Conservation (phyloP, 495 filamentous ascomycete species). For the Hypoxylon cercidicola region DNA sequence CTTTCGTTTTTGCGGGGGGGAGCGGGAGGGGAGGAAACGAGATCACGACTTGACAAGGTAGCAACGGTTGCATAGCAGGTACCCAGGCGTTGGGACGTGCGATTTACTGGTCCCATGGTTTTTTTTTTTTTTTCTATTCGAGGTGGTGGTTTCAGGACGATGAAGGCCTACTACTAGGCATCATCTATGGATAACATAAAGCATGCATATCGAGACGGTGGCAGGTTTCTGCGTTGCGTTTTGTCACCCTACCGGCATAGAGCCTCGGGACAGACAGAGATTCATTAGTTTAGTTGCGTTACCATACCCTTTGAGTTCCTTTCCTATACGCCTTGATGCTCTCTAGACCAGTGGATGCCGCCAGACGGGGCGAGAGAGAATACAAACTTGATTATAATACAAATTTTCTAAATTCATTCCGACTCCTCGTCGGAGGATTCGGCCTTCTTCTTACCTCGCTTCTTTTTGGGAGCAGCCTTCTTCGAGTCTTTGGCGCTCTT, state of each 20-base stretch:
- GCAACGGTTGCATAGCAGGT: too few species aligned
- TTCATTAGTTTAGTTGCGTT: not conserved
- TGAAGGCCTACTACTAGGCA: not conserved
- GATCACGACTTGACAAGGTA: not conserved
- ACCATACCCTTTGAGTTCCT: not conserved
- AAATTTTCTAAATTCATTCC: conserved; percentile 35
- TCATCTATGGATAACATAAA: not conserved
- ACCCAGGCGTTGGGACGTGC: too few species aligned
- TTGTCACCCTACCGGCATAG: not conserved
- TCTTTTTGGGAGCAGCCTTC: conserved; percentile 52
- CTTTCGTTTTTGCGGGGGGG: too few species aligned
- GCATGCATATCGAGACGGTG: not conserved
- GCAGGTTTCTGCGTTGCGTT: not conserved
- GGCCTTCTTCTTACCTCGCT: conserved; percentile 47
- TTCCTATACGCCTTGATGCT: not conserved
- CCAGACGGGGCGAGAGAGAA: not conserved
- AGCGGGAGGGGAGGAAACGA: not conserved
- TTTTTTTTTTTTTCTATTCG: conserved; percentile 1
- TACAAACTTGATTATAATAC: not conserved
- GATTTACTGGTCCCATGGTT: too few species aligned
- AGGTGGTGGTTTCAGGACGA: not conserved
- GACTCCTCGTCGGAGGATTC: conserved; percentile 49
- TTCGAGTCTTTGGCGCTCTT: conserved; percentile 67
- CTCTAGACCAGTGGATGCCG: not conserved
- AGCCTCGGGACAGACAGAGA: not conserved